Evolutionary conservation across 2,329 filamentous ascomycete genomes (phyloP), one percentile per base, ranked within the genome.

Genomic region (Aspergillus texensis): DNA sequence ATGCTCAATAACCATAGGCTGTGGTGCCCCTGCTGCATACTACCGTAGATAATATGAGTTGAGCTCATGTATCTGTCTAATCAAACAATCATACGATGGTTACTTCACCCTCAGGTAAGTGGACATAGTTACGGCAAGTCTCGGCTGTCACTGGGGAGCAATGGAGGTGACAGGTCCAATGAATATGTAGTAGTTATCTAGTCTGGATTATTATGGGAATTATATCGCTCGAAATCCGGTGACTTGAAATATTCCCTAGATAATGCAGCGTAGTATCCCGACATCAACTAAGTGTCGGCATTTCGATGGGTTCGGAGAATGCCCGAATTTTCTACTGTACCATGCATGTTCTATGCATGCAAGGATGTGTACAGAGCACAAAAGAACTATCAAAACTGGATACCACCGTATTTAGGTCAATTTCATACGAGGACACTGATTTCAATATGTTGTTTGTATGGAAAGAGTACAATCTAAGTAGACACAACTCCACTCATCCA

Each of bases 71-170:
- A 32, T 30, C 3, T 26, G 46, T 16, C 6, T 50, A 14, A 30
- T 10, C n/a, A 50, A 50, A n/a, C 39, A n/a, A 50, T 50, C 46
- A 50, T 52, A 52, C 48, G 48, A 52, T n/a, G 46, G n/a, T 50
- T 28, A 10, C 26, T 50, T 19, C 5, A 50, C 46, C 24, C 39
- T 24, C 11, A 46, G 43, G 43, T 24, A 24, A 24, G 43, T 46
- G 26, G 26, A 50, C 24, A 30, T 19, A 30, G 3, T 9, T 30
- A 28, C 24, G 8, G 26, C 26, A 9, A 28, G 16, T 12, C 48
- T 52, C 48, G 16, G 28, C 26, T 52, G 19, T 30, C 4, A 32
- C 3, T 12, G 1, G 28, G 21, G n/a, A 32, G 14, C 6, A n/a
- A 32, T 10, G 19, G 48, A 52, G 10, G 16, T 32, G 48, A 52